Base-by-base conservation (phyloP, 169 alveolate genomes). In the Babesia bovis region DNA sequence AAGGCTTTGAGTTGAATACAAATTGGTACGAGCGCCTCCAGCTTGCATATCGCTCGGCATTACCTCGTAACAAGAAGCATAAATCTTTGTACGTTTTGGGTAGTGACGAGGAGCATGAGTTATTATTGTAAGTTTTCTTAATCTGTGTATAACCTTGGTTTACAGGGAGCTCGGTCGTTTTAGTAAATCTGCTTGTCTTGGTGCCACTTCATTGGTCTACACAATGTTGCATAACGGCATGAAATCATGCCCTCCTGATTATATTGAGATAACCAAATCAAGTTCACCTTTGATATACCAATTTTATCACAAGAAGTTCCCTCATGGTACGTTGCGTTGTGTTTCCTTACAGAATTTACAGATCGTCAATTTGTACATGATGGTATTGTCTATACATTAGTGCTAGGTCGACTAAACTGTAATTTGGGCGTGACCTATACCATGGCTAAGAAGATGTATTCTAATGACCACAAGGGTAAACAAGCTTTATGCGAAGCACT, bases 381-480 rank as follows among this genome's bases (percentile, higher is more conserved):
- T 74, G 87, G 87, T 19, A 44, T 78, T 0, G 87, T 78, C 0
- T 78, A 63, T 56, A 78, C 87, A 13, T 51, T 78, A 4, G 82
- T 78, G 0, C 15, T 78, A 17, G 87, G 83, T 30, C 32, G 40
- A n/a, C 2, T 12, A 15, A n/a, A 13, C 15, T 25, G 38, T 7
- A 52, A 33, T 35, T 21, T 49, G 33, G 45, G 33, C 5, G 42
- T 83, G 17, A 28, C 59, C 23, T 83, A 79, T 57, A 87, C 85
- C 15, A 60, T 60, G 42, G 87, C 87, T 45, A 79, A 87, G 59
- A 87, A 87, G 55, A 49, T 83, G 61, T 87, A 87, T 51, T 84
- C 89, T 25, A 87, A 87, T 63, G 93, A 87, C 72, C 59, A 71
- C 9, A 87, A 87, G 74, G 93, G 93, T 15, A 87, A 79, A 58